These are phyloP conservation scores for Thelephora terrestris DNA, from an alignment of 1,284 basidiomycete genomes.

Conservation along the genomic window DNA sequence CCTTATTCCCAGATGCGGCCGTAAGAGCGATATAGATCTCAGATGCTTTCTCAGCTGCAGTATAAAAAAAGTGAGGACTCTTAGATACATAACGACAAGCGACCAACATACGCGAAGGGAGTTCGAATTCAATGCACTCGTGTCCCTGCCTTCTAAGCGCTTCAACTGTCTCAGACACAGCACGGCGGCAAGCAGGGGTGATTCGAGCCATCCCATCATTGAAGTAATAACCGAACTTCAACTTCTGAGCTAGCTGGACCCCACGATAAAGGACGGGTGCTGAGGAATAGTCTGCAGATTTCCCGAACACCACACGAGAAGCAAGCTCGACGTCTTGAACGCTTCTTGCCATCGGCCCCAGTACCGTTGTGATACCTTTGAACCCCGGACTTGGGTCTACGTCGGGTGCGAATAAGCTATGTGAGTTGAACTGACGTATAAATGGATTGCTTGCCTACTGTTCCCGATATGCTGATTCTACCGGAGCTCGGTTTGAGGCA, in stretches of 20 bases:
- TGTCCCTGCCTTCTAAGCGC: slow-evolving; percentile 63
- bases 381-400: slow-evolving; percentile 21
- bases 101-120: slow-evolving; percentile 34
- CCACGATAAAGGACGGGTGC: slow-evolving; percentile 55
- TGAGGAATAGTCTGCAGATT: slow-evolving; percentile 12
- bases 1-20: slow-evolving; percentile 71
- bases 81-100: not conserved
- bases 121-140: slow-evolving; percentile 62
- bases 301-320: slow-evolving; percentile 13
- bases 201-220: slow-evolving; percentile 48
- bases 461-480: not conserved
- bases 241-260: slow-evolving; percentile 38
- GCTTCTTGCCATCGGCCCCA: slow-evolving; percentile 24
- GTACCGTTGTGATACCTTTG: slow-evolving; percentile 22
- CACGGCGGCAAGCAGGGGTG: slow-evolving; percentile 72
- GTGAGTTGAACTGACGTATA: not conserved
- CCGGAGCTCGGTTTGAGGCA: slow-evolving; percentile 43
- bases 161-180: slow-evolving; percentile 67
- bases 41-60: slow-evolving; percentile 38
- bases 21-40: slow-evolving; percentile 60
- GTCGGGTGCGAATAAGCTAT: not conserved
- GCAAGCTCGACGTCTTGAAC: slow-evolving; percentile 23
- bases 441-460: not conserved
- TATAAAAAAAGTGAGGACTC: not conserved
- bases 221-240: slow-evolving; percentile 66